phyloP scores from a whole-genome alignment of 441 rosid genomes.

The Geranium incanum region DNA sequence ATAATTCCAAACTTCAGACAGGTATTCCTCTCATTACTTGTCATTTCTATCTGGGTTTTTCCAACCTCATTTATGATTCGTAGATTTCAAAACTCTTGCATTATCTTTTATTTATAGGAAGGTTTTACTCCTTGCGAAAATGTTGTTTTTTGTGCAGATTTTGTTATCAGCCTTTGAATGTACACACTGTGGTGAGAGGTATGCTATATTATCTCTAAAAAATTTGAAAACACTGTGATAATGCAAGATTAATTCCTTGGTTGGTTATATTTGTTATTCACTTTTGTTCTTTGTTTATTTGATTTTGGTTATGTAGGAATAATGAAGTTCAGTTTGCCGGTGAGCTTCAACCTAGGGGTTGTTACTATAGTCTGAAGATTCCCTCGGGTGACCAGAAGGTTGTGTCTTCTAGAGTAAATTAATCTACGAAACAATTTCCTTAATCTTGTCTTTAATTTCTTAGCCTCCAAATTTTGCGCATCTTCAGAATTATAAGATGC shows the following conservation, averaged over 20 bases:
- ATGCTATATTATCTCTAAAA: constrained; percentile 13
- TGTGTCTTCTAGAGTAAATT: constrained; percentile 3
- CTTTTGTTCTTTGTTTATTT: neutral
- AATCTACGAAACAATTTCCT: neutral
- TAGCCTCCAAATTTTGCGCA: neutral
- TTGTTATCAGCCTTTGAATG: constrained; percentile 90
- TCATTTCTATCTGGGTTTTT: neutral
- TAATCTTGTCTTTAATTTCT: neutral
- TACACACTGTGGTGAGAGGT: constrained; percentile 87
- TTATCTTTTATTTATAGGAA: neutral
- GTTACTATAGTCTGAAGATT: constrained; percentile 49
- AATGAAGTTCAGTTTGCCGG: constrained; percentile 97
- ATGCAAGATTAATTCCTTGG: neutral
- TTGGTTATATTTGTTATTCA: neutral
- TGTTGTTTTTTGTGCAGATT: constrained; percentile 35
- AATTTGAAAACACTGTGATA: constrained; percentile 1
- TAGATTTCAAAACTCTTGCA: neutral
- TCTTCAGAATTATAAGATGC: neutral
- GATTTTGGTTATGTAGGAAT: constrained; percentile 39
- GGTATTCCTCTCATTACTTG: constrained; percentile 29
- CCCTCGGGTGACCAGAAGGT: constrained; percentile 65
- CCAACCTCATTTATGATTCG: neutral
- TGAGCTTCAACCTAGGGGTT: constrained; percentile 71
- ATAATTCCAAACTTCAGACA: constrained; percentile 82
- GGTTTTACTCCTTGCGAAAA: neutral